These are phyloP conservation scores for Phellopilus nigrolimitatus DNA, from an alignment of 1,284 basidiomycete genomes.

Conservation along the genomic window DNA sequence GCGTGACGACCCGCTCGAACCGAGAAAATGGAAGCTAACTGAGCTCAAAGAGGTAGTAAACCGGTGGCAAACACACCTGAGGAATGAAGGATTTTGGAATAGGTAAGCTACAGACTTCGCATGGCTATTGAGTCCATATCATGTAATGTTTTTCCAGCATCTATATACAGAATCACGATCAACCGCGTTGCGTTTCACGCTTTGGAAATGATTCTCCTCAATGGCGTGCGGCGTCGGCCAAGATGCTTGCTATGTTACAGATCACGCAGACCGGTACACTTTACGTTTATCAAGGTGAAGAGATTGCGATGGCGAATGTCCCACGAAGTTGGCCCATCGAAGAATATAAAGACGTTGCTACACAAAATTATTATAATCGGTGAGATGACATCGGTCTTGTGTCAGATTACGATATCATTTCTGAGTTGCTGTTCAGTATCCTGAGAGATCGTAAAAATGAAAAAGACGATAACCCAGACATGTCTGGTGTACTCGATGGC, in stretches of 20 bases:
- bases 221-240: constrained; percentile 53
- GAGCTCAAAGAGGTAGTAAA: constrained; percentile 53
- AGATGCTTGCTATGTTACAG: constrained; percentile 61
- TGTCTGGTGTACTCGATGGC: constrained; percentile 51
- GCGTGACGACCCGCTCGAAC: constrained; percentile 34
- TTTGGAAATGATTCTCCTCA: constrained; percentile 57
- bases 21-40: constrained; percentile 46
- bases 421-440: constrained; percentile 30
- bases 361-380: constrained; percentile 46
- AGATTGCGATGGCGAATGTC: constrained; percentile 67
- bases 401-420: background rate
- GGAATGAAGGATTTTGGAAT: constrained; percentile 62
- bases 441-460: constrained; percentile 36
- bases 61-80: constrained; percentile 57
- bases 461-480: constrained; percentile 42
- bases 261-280: constrained; percentile 60
- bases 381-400: constrained; percentile 25
- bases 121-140: background rate
- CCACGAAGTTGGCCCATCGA: constrained; percentile 63
- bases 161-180: constrained; percentile 68
- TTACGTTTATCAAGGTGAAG: constrained; percentile 73
- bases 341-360: constrained; percentile 66
- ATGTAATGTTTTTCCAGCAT: constrained; percentile 32
- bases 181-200: constrained; percentile 57
- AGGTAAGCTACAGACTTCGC: constrained; percentile 34